Base-by-base conservation (phyloP, 768 basidiomycete species). In the Astraeus odoratus region DNA sequence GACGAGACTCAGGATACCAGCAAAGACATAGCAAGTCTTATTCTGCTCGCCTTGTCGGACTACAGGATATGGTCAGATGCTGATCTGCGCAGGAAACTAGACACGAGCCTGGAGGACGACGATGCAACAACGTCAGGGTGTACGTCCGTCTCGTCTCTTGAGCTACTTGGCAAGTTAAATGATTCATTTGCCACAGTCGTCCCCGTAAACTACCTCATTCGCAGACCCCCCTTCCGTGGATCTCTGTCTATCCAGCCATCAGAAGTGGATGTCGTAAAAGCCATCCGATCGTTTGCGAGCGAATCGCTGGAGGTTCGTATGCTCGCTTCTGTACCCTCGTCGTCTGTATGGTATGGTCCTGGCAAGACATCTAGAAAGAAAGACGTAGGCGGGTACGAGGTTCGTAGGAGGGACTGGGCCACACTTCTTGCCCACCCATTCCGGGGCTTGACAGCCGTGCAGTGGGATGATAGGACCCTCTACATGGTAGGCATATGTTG, bases 1-100 rank as follows among this genome's bases (percentile, higher is more conserved):
- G 16, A 4, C 10, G 19, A 47, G 7, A 29, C 36, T 18, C 35
- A 46, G n/a, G 63, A 59, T 24, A 42, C 55, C 3, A 61, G 70
- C 15, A 69, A 72, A 34, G 81, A 81, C 50, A 69, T 74, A 38
- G 71, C 72, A 3, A 59, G 60, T 8, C 66, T 86, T 26, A 51
- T 82, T 18, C 65, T 56, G 2, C 72, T 89, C 3, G 73, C 85
- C 0, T 64, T 91, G n/a, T 84, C 86, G 4, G 77, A 86, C 55
- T 77, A 86, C 60, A 69, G 73, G 7, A 57, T 88, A 8, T 90
- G 84, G 86, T 56, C 61, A 3, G 75, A 86, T 53, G 61, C 73
- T 0, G 78, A 80, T 41, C 56, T 86, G 8, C 65, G 76, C 20
- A 61, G 70, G 42, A 70, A 65, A 24, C 62, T 82, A 12, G 77